phyloP scores from a whole-genome alignment of 768 basidiomycete species.

The Tulasnella sp. region DNA sequence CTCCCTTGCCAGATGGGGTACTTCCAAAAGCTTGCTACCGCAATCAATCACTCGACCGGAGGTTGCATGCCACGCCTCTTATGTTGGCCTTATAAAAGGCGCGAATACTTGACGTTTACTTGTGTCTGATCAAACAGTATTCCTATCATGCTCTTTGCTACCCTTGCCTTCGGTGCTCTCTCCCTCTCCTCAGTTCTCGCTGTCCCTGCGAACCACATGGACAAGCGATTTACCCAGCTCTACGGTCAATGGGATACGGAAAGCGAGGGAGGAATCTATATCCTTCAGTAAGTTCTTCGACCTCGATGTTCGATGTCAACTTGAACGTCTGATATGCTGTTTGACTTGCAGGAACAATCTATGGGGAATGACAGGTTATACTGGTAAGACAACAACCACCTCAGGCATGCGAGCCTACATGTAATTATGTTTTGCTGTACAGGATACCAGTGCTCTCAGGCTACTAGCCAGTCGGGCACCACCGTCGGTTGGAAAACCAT shows the following conservation, averaged over 20 bases:
- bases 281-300: not conserved
- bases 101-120: not conserved
- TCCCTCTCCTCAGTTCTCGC: not conserved
- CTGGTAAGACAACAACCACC: not conserved
- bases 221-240: not conserved
- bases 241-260: conserved; percentile 13
- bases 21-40: not conserved
- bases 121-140: not conserved
- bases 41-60: not conserved
- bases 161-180: not conserved
- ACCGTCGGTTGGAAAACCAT: conserved; percentile 9
- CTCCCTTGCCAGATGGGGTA: not conserved
- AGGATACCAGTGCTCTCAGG: conserved; percentile 10
- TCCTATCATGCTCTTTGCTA: not conserved
- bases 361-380: conserved; percentile 7
- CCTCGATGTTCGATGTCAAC: not conserved
- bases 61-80: not conserved
- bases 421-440: not conserved
- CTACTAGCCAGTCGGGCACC: not conserved
- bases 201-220: not conserved
- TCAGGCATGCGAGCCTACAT: not conserved
- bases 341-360: not conserved
- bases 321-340: too few species aligned
- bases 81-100: not conserved
- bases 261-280: conserved; percentile 1